Percentiles rank a stretch among this genome's conserved stretches.
phyloP scores from a whole-genome alignment of 176 grass and related monocot species.

The Pharus latifolius region DNA sequence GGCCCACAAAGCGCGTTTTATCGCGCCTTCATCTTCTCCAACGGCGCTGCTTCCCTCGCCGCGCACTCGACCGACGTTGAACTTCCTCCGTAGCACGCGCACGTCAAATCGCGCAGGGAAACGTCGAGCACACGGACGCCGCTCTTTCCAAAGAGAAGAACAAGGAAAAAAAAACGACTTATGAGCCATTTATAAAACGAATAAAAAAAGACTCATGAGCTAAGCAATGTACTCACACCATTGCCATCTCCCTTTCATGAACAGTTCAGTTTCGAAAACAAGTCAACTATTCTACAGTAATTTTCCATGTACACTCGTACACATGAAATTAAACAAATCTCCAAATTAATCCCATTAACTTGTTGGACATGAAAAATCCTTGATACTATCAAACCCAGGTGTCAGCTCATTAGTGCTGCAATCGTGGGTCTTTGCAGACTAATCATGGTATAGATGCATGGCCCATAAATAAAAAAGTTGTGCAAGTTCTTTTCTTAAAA shows the following conservation, averaged over 20 bases:
- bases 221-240: background rate
- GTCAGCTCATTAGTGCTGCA: background rate
- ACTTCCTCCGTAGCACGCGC: too few relatives aligned
- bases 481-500: slow-evolving; percentile 10
- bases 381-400: background rate
- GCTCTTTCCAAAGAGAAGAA: too few relatives aligned
- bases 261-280: background rate
- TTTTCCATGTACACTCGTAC: background rate
- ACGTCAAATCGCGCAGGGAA: too few relatives aligned
- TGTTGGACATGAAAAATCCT: background rate
- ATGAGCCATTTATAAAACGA: background rate
- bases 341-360: background rate
- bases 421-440: slow-evolving; percentile 6
- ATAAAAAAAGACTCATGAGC: background rate
- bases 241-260: background rate
- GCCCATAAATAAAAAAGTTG: background rate
- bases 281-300: background rate
- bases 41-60: too few relatives aligned
- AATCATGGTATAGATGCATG: background rate
- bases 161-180: background rate
- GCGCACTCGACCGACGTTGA: too few relatives aligned
- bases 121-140: too few relatives aligned
- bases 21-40: too few relatives aligned
- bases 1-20: too few relatives aligned
- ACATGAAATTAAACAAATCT: background rate